Percentiles rank a stretch among this genome's conserved stretches.
Evolutionary conservation across 371 early-diverging fungal genomes (phyloP).

Genomic region (Saksenaea oblongispora): DNA sequence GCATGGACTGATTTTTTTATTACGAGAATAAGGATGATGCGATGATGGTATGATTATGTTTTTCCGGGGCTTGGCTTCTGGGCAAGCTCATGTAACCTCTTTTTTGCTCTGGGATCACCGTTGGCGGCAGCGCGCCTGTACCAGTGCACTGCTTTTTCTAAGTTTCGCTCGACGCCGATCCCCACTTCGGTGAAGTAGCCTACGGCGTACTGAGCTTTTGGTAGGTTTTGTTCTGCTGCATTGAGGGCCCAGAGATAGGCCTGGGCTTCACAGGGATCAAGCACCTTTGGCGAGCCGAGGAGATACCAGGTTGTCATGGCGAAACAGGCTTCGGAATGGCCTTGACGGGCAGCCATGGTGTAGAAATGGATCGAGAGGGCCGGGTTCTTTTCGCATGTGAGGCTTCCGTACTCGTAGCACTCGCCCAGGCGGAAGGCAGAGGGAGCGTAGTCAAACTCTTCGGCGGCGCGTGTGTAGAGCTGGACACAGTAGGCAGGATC

Average conservation of each 20-base stretch:
- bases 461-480: conserved; percentile 54
- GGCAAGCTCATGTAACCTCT: conserved; percentile 10
- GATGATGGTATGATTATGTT: too few species aligned
- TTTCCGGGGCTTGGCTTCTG: background rate
- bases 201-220: conserved; percentile 89
- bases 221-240: conserved; percentile 71
- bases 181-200: conserved; percentile 88
- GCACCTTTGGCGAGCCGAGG: conserved; percentile 74
- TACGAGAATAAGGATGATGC: too few species aligned
- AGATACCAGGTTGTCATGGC: conserved; percentile 91
- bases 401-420: conserved; percentile 70
- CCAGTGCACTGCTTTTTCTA: conserved; percentile 72
- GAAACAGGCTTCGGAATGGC: conserved; percentile 85
- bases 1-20: too few species aligned
- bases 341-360: conserved; percentile 76
- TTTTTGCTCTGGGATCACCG: conserved; percentile 13
- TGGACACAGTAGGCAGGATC: conserved; percentile 66
- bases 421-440: conserved; percentile 71
- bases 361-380: conserved; percentile 69
- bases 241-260: conserved; percentile 83
- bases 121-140: conserved; percentile 40
- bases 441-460: conserved; percentile 48
- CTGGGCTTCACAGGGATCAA: conserved; percentile 71
- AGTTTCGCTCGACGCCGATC: conserved; percentile 68
- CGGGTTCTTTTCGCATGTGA: conserved; percentile 65